Base-by-base conservation (phyloP, 1,284 basidiomycete genomes). In the Naganishia liquefaciens region DNA sequence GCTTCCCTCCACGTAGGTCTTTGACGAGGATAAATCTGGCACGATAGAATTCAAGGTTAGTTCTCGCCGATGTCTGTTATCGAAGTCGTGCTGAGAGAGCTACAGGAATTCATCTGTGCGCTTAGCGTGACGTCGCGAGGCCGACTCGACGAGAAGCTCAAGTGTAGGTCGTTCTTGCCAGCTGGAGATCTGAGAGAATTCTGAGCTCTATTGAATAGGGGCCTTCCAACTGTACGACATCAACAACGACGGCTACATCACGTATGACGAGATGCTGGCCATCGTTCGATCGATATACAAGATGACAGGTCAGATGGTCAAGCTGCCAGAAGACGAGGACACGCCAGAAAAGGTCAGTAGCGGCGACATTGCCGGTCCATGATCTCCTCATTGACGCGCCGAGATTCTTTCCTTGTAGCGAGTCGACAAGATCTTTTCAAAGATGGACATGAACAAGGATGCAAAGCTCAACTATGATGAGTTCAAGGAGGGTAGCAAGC, bases 221-320 rank as follows among this genome's bases (percentile, higher is more conserved):
- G 96, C 96, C 10, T 99, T 99, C 86, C 93, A 99, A 80, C 83
- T 99, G 53, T 99, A 99, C 79, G 96, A 99, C 77, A 98, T 99
- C 74, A 92, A 99, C 81, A 91, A 91, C 70, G 94, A 98, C 75
- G 95, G 94, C 2, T 89, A 85, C 72, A 97, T 98, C 80, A 95
- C 94, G 49, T 96, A 97, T 79, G 89, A 95, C 73, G 96, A 99
- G 81, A 99, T 99, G 93, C 87, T 97, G 49, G 87, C 91, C 81
- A 96, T 97, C 75, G 94, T 97, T 5, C 86, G 88, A 73, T 88
- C 91, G 61, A 97, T 97, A 81, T 97, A 97, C 84, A 95, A 95
- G 85, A 96, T 96, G 93, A 95, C 93, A 4, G 95, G 96, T 15
- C 90, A 96, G 78, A 98, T 99, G 94, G 95, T 99, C 73, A 95